phyloP scores from a whole-genome alignment of 2,329 filamentous ascomycete genomes.

The Fusarium hainanense region DNA sequence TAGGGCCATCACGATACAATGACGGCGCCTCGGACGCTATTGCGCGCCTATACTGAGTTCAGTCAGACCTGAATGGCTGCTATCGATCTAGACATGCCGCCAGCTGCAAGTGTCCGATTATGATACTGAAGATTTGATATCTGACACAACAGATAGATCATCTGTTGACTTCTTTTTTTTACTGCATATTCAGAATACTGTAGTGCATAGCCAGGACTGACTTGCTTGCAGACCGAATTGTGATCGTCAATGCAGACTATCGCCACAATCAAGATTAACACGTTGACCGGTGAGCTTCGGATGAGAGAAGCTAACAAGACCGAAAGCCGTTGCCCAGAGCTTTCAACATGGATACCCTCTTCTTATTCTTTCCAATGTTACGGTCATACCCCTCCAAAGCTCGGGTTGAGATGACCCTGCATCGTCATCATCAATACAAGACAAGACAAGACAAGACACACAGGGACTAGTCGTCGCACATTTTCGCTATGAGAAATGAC shows the following conservation, averaged over 20 bases:
- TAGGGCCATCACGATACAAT: slow-evolving; percentile 16
- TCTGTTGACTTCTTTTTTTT: neutral
- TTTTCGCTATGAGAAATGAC: slow-evolving; percentile 32
- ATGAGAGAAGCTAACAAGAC: neutral
- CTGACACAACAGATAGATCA: slow-evolving; percentile 9
- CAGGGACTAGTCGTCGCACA: slow-evolving; percentile 29
- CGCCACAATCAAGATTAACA: slow-evolving; percentile 24
- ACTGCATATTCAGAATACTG: slow-evolving; percentile 2
- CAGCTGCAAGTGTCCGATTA: slow-evolving; percentile 29
- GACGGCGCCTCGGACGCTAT: slow-evolving; percentile 11
- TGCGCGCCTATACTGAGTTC: slow-evolving; percentile 20
- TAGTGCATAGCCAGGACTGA: neutral
- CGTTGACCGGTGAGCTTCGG: slow-evolving; percentile 2
- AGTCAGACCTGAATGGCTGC: slow-evolving; percentile 14
- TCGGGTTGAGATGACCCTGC: slow-evolving; percentile 18
- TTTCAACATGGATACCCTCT: slow-evolving; percentile 5
- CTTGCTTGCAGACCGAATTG: slow-evolving; percentile 9
- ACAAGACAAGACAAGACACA: slow-evolving; percentile 45
- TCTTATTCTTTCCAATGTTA: slow-evolving; percentile 2
- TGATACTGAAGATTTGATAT: slow-evolving; percentile 27
- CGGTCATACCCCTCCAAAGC: slow-evolving; percentile 14
- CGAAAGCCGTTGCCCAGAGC: slow-evolving; percentile 1
- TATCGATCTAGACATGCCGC: slow-evolving; percentile 19
- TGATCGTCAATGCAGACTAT: slow-evolving; percentile 12
- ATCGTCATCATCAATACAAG: slow-evolving; percentile 37